Evolutionary conservation across 352 stramenopile species (phyloP).

Genomic region (Globisporangium barbulae): DNA sequence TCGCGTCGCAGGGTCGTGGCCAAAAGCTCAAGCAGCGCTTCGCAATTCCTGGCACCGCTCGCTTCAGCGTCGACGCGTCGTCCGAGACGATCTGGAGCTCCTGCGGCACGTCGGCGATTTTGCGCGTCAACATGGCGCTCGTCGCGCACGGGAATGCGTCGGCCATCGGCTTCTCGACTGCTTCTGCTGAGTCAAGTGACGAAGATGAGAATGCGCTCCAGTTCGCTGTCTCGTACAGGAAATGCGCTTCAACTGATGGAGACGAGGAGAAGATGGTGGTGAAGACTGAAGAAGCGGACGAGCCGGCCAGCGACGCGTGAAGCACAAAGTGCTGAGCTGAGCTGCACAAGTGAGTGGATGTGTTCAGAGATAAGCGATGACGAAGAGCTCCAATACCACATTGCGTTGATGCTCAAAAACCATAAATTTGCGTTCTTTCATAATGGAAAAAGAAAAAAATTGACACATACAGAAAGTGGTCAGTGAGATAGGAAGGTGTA

Average conservation of each 20-base stretch:
- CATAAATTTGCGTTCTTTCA: not conserved
- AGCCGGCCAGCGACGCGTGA: not conserved
- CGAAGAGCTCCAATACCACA: not conserved
- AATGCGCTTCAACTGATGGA: not conserved
- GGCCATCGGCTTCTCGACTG: slow-evolving; percentile 11
- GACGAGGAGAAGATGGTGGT: not conserved
- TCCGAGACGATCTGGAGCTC: slow-evolving; percentile 24
- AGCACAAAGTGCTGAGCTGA: no score
- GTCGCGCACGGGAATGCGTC: slow-evolving; percentile 18
- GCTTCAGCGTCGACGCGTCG: slow-evolving; percentile 15
- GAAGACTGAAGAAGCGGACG: not conserved
- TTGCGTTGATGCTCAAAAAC: not conserved
- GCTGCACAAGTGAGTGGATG: no score
- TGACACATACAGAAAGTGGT: slow-evolving; percentile 5
- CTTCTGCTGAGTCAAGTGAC: not conserved
- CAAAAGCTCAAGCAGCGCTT: slow-evolving; percentile 21
- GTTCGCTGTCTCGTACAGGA: slow-evolving; percentile 12
- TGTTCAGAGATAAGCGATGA: not conserved
- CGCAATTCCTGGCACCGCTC: not conserved
- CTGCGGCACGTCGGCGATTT: slow-evolving; percentile 15
- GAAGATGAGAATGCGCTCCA: not conserved
- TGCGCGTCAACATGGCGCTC: slow-evolving; percentile 34
- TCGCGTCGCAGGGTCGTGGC: slow-evolving; percentile 15
- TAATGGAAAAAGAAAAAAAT: slow-evolving; percentile 7
- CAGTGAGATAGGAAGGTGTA: not conserved